These are phyloP conservation scores for Amniculicola lignicola DNA, from an alignment of 495 filamentous ascomycete species.

Conservation along the genomic window DNA sequence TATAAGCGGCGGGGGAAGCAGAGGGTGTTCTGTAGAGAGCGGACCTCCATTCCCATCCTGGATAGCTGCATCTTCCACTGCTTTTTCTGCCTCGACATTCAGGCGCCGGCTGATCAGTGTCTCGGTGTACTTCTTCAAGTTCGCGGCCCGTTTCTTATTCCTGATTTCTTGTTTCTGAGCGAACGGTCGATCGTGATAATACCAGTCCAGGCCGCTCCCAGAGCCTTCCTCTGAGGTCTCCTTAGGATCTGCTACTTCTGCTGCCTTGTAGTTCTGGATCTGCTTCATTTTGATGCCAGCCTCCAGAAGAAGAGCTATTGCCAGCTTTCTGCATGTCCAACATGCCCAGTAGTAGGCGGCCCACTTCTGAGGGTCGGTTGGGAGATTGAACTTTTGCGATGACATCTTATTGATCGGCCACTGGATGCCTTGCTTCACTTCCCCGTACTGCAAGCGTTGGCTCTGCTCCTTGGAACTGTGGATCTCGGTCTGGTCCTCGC, in stretches of 20 bases:
- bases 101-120: conserved; percentile 1
- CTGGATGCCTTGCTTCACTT: conserved; percentile 13
- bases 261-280: conserved; percentile 19
- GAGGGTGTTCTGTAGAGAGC: neutral
- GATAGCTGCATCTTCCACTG: neutral
- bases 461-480: too few species aligned
- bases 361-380: neutral
- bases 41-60: neutral
- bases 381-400: conserved; percentile 5
- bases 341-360: conserved; percentile 9
- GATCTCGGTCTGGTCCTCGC: neutral
- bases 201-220: conserved; percentile 1
- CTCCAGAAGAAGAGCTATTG: conserved; percentile 4
- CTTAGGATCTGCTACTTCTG: conserved; percentile 7
- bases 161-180: neutral
- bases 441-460: conserved; percentile 19
- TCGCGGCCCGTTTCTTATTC: neutral
- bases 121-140: conserved; percentile 10
- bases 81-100: conserved; percentile 7
- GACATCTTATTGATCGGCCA: neutral
- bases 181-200: conserved; percentile 1
- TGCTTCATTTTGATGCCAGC: conserved; percentile 12
- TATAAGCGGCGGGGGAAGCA: conserved; percentile 7
- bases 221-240: conserved; percentile 7
- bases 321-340: conserved; percentile 11